Evolutionary conservation across 257 asterid genomes (phyloP).

Genomic region (Cynanchum wilfordii): DNA sequence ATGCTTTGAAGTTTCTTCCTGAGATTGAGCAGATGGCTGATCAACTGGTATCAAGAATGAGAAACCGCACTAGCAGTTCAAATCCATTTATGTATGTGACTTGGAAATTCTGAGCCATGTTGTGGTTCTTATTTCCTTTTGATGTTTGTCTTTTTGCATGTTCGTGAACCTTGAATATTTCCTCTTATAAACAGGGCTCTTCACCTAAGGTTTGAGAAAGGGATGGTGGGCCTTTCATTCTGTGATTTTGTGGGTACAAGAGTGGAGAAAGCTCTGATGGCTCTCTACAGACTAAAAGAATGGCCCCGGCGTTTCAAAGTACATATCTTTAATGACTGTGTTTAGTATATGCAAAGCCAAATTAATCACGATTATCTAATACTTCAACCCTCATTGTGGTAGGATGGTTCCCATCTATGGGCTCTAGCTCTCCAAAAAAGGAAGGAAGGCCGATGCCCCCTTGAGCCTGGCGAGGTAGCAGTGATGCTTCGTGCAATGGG

Average conservation of each 20-base stretch:
- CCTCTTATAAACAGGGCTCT: conserved; percentile 71
- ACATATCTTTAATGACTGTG: conserved; percentile 6
- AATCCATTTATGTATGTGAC: conserved; percentile 87
- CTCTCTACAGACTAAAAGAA: conserved; percentile 82
- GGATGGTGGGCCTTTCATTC: conserved; percentile 99
- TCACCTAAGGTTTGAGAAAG: conserved; percentile 97
- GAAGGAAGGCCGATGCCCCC: conserved; percentile 99
- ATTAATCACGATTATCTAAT: conserved; percentile 6
- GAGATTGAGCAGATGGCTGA: conserved; percentile 95
- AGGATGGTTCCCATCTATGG: conserved; percentile 99
- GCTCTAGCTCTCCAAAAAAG: conserved; percentile 91
- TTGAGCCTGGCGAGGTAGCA: conserved; percentile 99
- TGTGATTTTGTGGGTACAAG: conserved; percentile 98
- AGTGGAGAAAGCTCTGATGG: conserved; percentile 88
- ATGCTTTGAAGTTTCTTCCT: conserved; percentile 94
- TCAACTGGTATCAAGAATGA: conserved; percentile 91
- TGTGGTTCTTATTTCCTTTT: conserved; percentile 12
- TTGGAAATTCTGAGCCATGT: conserved; percentile 11
- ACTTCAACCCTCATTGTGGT: conserved; percentile 20
- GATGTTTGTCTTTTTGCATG: conserved; percentile 5
- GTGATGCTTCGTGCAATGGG: conserved; percentile 99
- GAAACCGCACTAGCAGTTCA: conserved; percentile 79
- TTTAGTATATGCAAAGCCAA: background rate
- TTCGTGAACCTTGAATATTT: conserved; percentile 7
- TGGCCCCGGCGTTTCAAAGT: conserved; percentile 99